Base-by-base conservation (phyloP, 2,329 filamentous ascomycete genomes). In the Venturia nashicola region DNA sequence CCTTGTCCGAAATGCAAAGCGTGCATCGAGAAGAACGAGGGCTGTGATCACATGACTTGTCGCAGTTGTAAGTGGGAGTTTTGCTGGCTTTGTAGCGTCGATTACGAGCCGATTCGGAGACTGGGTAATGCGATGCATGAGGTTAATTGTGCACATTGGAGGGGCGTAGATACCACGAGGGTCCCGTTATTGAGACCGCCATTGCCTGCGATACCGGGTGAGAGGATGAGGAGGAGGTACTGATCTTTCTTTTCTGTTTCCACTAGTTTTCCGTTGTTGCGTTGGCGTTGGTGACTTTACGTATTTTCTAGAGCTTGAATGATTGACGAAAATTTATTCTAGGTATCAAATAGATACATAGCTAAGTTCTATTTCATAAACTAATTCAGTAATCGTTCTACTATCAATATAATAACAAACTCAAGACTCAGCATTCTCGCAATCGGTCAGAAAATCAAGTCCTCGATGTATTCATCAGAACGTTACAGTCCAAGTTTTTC, bases 11-110 rank as follows among this genome's bases (percentile, higher is more conserved):
- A 32, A 9, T 62, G 61, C 32, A 18, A 62, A 2, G 27, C 39
- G 6, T n/a, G 39, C 16, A 55, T 62, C 32, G 39, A 62, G 61
- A 62, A 62, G 61, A 54, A 51, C 9, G 20, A 62, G 16, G 61
- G 61, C 14, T 62, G 61, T 43, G 61, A 62, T 54, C 61, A 55
- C 55, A 62, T 59, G 61, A 55, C 61, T 2, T 62, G 61, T 54
- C 20, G 27, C 14, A 42, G 16, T 14, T 59, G 55, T 59, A 18
- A 32, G 32, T 23, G 5, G 23, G 55, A 59, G 39, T 59, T 39
- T 59, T 59, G 32, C n/a, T 59, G 55, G 55, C 32, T 7, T 59
- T 59, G 55, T 18, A 6, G 39, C 14, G 55, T 36, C 32, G 51
- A 57, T 32, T 57, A 57, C 32, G 51, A 27, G 34, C 51, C 51